Evolutionary conservation across 805 yeast species (phyloP).

Genomic region (Huiozyma sinensis): DNA sequence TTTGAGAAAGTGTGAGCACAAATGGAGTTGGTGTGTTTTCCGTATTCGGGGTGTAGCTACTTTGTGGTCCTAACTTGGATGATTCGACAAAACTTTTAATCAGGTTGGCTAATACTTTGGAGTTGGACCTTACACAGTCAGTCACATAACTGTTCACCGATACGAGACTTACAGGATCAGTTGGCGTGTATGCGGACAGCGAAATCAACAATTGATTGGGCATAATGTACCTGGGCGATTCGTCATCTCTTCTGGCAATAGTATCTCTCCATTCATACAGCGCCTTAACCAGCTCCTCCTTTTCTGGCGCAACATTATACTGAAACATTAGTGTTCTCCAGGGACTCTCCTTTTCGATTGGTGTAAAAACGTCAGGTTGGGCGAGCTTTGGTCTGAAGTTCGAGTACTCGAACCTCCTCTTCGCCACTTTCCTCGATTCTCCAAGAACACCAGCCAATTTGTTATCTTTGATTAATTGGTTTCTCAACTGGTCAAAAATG

Average conservation of each 20-base stretch:
- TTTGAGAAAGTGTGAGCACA: conserved; percentile 1
- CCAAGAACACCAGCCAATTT: conserved; percentile 52
- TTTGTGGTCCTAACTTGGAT: conserved; percentile 6
- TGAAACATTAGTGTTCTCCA: conserved; percentile 55
- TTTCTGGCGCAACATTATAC: conserved; percentile 49
- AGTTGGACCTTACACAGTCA: conserved; percentile 47
- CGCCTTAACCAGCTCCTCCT: conserved; percentile 44
- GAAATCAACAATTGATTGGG: conserved; percentile 65
- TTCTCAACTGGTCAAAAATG: conserved; percentile 66
- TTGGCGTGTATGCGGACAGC: conserved; percentile 48
- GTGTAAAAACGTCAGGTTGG: conserved; percentile 34
- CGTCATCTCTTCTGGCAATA: conserved; percentile 68
- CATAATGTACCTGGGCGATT: conserved; percentile 74
- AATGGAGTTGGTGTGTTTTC: neutral
- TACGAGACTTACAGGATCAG: conserved; percentile 44
- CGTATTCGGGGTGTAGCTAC: neutral
- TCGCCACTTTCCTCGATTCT: conserved; percentile 71
- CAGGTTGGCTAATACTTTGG: conserved; percentile 47
- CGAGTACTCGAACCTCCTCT: conserved; percentile 70
- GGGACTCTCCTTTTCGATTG: conserved; percentile 49
- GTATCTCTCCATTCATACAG: conserved; percentile 78
- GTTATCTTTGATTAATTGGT: conserved; percentile 42
- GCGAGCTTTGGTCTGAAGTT: conserved; percentile 40
- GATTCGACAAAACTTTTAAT: conserved; percentile 34
- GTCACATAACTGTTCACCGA: conserved; percentile 37